These are phyloP conservation scores for Solanum okadae DNA, from an alignment of 257 asterid species.

Conservation along the genomic window DNA sequence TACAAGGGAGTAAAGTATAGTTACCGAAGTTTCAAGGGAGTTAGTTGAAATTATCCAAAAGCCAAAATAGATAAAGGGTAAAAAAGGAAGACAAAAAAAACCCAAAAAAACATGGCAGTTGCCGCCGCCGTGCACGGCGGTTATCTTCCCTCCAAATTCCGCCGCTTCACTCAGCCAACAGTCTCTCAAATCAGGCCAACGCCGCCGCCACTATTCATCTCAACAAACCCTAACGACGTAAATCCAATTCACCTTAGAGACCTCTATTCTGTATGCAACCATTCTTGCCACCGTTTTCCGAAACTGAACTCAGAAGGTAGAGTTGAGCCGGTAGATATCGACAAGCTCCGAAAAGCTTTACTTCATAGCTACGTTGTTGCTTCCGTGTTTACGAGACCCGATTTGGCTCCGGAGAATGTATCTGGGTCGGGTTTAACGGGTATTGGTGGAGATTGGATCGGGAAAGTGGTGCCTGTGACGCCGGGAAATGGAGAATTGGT, in stretches of 20 bases:
- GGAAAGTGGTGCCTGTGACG: slow-evolving; percentile 45
- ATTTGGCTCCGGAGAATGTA: slow-evolving; percentile 1
- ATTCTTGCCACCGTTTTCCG: slow-evolving; percentile 91
- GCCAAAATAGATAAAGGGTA: too few relatives aligned
- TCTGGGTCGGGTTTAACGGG: slow-evolving; percentile 9
- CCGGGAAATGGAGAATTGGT: slow-evolving; percentile 64
- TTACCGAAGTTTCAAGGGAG: neutral
- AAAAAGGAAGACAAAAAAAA: too few relatives aligned
- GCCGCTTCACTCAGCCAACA: slow-evolving; percentile 16
- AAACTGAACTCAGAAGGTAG: slow-evolving; percentile 36
- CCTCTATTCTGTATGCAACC: slow-evolving; percentile 65
- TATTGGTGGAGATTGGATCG: slow-evolving; percentile 60
- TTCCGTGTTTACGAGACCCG: slow-evolving; percentile 56
- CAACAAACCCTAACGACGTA: slow-evolving; percentile 56
- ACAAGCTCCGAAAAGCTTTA: slow-evolving; percentile 60
- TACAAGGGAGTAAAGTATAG: neutral
- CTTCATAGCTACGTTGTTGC: slow-evolving; percentile 67
- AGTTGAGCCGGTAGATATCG: slow-evolving; percentile 46
- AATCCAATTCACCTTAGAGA: slow-evolving; percentile 35
- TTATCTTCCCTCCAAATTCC: slow-evolving; percentile 44
- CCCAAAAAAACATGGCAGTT: slow-evolving; percentile 32
- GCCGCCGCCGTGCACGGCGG: slow-evolving; percentile 37
- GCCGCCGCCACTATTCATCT: slow-evolving; percentile 49
- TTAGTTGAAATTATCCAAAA: neutral
- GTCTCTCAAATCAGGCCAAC: neutral